These are phyloP conservation scores for Calonectria pseudoturangicola DNA, from an alignment of 2,329 filamentous ascomycete species.

Conservation along the genomic window DNA sequence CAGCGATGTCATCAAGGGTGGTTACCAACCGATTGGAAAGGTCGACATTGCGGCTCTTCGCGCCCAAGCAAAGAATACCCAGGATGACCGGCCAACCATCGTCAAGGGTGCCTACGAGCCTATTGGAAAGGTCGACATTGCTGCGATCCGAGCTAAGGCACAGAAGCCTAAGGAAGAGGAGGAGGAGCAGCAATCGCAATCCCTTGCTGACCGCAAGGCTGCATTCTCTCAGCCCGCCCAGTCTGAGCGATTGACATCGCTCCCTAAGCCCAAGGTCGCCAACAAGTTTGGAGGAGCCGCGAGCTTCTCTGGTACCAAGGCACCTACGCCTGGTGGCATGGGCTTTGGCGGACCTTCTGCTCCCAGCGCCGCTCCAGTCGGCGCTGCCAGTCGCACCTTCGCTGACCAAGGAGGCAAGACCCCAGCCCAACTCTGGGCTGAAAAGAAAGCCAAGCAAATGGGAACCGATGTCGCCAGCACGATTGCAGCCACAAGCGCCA, in stretches of 20 bases:
- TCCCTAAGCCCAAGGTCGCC: conserved; percentile 96
- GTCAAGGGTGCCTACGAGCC: conserved; percentile 97
- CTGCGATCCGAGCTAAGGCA: conserved; percentile 89
- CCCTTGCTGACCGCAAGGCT: conserved; percentile 84
- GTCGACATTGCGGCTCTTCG: conserved; percentile 97
- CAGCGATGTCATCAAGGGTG: conserved; percentile 84
- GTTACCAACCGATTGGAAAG: conserved; percentile 95
- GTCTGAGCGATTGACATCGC: conserved; percentile 86
- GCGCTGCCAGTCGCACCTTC: conserved; percentile 91
- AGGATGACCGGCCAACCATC: conserved; percentile 86
- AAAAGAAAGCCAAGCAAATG: conserved; percentile 92
- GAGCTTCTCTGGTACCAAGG: conserved; percentile 90
- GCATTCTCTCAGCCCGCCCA: conserved; percentile 78
- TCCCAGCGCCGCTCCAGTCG: conserved; percentile 76
- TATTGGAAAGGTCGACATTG: conserved; percentile 97
- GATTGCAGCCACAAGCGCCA: conserved; percentile 64
- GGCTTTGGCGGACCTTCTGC: conserved; percentile 77
- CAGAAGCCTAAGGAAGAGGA: conserved; percentile 75
- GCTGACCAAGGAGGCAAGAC: conserved; percentile 97
- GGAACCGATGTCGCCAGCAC: conserved; percentile 67
- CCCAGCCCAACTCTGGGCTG: conserved; percentile 96
- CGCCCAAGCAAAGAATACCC: conserved; percentile 79
- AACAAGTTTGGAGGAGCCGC: conserved; percentile 87
- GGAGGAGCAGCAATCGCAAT: conserved; percentile 68
- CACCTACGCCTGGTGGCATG: conserved; percentile 83